Base-by-base conservation (phyloP, 768 basidiomycete species). In the Lepiota venenata region DNA sequence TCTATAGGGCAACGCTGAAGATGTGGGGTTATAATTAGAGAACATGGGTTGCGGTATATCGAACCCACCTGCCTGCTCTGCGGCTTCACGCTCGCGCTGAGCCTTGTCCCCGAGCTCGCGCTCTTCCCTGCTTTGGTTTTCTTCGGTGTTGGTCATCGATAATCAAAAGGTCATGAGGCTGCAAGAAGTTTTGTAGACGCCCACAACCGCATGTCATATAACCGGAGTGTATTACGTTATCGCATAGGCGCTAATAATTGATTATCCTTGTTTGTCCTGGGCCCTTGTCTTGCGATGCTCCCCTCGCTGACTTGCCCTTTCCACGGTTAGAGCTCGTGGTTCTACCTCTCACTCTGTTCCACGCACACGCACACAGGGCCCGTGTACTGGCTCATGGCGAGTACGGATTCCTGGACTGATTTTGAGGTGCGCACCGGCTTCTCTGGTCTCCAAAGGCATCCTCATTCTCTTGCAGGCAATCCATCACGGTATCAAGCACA, bases 11-110 rank as follows among this genome's bases (percentile, higher is more conserved):
- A 99, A 75, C 15, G 84, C 92, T 93, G 61, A 43, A 60, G 32
- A 32, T 32, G 8, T 8, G 45, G 44, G 58, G 58, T 58, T 64
- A 58, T 52, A 54, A 52, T 52, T 61, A 50, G 60, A 59, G 59
- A 47, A 56, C 57, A 32, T 25, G 55, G 53, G 55, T 51, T 56
- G 55, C 60, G 50, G 27, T 14, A 36, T 50, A 55, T 57, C 49
- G 45, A 41, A 60, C 83, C 59, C 72, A 95, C 94, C 86, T 57
- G 85, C 89, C 71, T 97, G 95, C 69, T 97, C 95, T 42, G 69
- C 76, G 59, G 70, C 68, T 71, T 97, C 95, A 15, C 84, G 78
- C 43, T 78, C 80, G 55, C 82, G 78, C 52, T 87, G 83, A 8
- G 72, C 80, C 60, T 77, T 81, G 61, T 98, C 94, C 58, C 80